Evolutionary conservation across 495 filamentous ascomycete genomes (phyloP).

Genomic region (Oleoguttula mirabilis): DNA sequence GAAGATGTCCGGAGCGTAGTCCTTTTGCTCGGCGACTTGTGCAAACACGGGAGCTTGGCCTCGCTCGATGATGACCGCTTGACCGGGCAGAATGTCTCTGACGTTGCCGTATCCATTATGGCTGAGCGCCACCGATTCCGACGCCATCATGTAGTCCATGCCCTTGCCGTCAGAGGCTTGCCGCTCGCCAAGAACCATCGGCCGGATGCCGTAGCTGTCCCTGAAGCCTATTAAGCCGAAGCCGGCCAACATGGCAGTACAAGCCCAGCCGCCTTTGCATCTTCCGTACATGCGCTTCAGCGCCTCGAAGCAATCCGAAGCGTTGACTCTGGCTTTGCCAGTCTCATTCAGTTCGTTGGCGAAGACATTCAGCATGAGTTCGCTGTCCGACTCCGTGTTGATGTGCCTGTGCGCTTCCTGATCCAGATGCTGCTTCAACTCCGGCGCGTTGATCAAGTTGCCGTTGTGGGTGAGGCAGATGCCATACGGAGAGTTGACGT

Average conservation of each 20-base stretch:
- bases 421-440: conserved; percentile 68
- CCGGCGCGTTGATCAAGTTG: conserved; percentile 86
- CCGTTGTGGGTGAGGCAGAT: conserved; percentile 66
- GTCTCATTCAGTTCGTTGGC: conserved; percentile 88
- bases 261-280: conserved; percentile 77
- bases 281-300: conserved; percentile 62
- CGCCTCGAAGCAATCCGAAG: conserved; percentile 74
- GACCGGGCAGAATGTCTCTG: conserved; percentile 72
- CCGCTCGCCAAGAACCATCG: conserved; percentile 61
- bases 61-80: conserved; percentile 90
- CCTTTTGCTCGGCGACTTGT: conserved; percentile 58
- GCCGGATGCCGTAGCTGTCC: conserved; percentile 82
- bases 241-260: conserved; percentile 81
- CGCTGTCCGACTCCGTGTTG: conserved; percentile 92
- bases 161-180: conserved; percentile 45
- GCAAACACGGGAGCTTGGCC: conserved; percentile 61
- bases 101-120: conserved; percentile 79
- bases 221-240: conserved; percentile 86
- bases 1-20: conserved; percentile 88
- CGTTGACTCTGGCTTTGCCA: conserved; percentile 90
- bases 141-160: conserved; percentile 92
- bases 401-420: conserved; percentile 85
- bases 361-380: conserved; percentile 91
- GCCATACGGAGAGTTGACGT: conserved; percentile 81
- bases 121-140: conserved; percentile 83